Evolutionary conservation across 2,329 filamentous ascomycete genomes (phyloP), one percentile per base, ranked within the genome.

Genomic region (Hypoxylon sp.): DNA sequence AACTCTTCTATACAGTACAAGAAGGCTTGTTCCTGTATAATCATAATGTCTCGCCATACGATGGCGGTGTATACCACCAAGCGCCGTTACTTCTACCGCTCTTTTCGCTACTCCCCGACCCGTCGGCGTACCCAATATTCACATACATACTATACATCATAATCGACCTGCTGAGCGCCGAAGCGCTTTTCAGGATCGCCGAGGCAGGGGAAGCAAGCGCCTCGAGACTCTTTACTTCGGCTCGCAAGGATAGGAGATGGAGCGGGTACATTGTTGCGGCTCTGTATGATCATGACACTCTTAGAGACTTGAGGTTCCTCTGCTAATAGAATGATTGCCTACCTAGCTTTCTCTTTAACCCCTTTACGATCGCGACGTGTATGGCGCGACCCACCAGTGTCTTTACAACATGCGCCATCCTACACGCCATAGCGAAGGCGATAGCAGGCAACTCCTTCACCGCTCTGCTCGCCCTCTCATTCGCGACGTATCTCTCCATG

Each of bases 11-110:
- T 37, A 26, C 71, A 97, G 93, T 98, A 57, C 94, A 98, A 84
- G 95, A 99, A 80, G 95, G 95, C 19, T 82, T 99, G 60, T 99
- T 97, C 74, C 87, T 99, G 20, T 98, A 98, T 78, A 94, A 92
- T 68, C 92, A 96, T 78, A 96, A 97, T 81, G 92, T 98, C 59
- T 97, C 93, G 63, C 95, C 95, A 1, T 99, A 98, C 80, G 93
- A 99, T 77, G 95, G 95, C 68, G 95, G 95, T 72, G 92, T 89
- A 75, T 89, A 86, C 77, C 85, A 88, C 79, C 85, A 97, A 84
- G 93, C 94, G 43, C 95, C 95, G 49, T 84, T 99, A 59, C 86
- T 99, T 41, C 87, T 99, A 62, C 93, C 94, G 47, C 85, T 98
- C 69, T 97, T 98, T 83, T 92, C 93, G 34, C 85, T 97, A 46